phyloP scores from a whole-genome alignment of 164 flowering plant species.

The Magnolia officinalis region DNA sequence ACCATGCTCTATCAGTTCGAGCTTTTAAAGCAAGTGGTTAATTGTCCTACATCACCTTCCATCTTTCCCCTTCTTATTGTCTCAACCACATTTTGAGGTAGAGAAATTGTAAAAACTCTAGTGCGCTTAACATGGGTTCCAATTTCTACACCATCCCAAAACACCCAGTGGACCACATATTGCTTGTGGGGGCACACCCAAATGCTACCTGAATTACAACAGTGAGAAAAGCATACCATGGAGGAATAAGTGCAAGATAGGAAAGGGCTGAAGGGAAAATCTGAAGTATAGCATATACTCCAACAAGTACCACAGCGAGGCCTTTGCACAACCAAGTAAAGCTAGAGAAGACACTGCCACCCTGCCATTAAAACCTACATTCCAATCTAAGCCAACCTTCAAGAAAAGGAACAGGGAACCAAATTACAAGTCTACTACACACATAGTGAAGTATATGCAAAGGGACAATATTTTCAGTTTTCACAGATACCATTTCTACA shows the following conservation, averaged over 20 bases:
- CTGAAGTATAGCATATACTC: conserved; percentile 64
- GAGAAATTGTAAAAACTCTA: neutral
- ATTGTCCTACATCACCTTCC: too few species aligned
- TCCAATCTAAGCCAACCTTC: conserved; percentile 26
- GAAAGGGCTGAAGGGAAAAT: conserved; percentile 60
- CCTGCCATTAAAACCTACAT: conserved; percentile 36
- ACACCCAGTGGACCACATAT: neutral
- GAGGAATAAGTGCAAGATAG: conserved; percentile 90
- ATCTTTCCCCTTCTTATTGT: too few species aligned
- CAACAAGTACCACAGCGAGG: conserved; percentile 65
- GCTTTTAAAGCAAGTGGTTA: too few species aligned
- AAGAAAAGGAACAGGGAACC: conserved; percentile 20
- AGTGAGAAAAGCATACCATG: conserved; percentile 42
- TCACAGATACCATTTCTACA: too few species aligned
- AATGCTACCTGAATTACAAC: neutral
- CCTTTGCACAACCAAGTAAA: conserved; percentile 90
- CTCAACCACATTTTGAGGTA: neutral
- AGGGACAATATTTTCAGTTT: too few species aligned
- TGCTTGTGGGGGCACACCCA: too few species aligned
- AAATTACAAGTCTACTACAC: conserved; percentile 4
- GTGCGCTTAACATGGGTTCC: neutral
- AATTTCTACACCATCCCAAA: neutral
- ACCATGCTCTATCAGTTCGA: too few species aligned
- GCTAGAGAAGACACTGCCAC: conserved; percentile 45
- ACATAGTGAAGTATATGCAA: too few species aligned